phyloP scores from a whole-genome alignment of 495 filamentous ascomycete genomes.

The Trichoderma parareesei region DNA sequence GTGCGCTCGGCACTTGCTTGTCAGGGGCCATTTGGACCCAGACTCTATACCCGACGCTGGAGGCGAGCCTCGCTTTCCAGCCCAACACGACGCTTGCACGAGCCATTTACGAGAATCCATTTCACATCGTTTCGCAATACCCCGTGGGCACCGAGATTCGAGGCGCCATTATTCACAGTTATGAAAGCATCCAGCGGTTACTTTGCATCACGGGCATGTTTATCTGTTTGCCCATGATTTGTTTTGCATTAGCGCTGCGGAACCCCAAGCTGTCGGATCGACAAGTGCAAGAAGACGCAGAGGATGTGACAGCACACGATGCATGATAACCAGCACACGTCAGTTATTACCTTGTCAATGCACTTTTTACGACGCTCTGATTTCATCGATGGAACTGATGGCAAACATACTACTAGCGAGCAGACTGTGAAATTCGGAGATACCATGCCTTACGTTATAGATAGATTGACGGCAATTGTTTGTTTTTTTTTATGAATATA shows the following conservation, averaged over 20 bases:
- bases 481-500: not conserved
- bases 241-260: constrained; percentile 10
- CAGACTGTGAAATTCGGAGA: not conserved
- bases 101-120: constrained; percentile 10
- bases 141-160: constrained; percentile 9
- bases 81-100: constrained; percentile 9
- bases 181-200: constrained; percentile 2
- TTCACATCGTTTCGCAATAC: constrained; percentile 9
- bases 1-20: constrained; percentile 9
- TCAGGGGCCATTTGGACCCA: constrained; percentile 11
- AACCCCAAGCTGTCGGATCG: constrained; percentile 9
- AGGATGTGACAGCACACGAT: not conserved
- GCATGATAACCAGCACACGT: not conserved
- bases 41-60: not conserved
- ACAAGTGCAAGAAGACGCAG: constrained; percentile 9
- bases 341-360: not conserved
- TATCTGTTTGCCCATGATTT: constrained; percentile 12
- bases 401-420: not conserved
- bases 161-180: constrained; percentile 10
- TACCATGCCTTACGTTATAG: not conserved
- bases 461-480: not conserved
- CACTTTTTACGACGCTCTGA: not conserved
- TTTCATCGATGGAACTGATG: not conserved
- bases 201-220: constrained; percentile 11
- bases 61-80: constrained; percentile 2